Evolutionary conservation across 768 basidiomycete genomes (phyloP).

Genomic region (Mycena haematopus): DNA sequence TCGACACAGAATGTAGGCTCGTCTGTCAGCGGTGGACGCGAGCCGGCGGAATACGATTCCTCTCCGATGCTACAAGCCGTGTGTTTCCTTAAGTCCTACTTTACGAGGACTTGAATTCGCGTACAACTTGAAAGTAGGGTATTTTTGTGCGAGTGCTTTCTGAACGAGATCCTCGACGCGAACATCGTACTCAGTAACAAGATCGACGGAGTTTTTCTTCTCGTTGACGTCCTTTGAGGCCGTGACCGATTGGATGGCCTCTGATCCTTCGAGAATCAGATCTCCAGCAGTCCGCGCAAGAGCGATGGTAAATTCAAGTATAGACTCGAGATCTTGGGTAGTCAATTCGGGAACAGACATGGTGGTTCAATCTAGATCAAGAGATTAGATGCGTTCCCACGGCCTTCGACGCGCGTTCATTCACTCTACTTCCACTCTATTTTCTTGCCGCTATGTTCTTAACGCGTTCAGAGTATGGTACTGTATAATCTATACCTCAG

Average conservation of each 20-base stretch:
- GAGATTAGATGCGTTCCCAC: constrained; percentile 40
- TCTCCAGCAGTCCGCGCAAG: constrained; percentile 79
- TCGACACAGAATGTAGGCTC: constrained; percentile 96
- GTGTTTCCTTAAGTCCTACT: not conserved
- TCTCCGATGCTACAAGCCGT: constrained; percentile 78
- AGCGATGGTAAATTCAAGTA: constrained; percentile 71
- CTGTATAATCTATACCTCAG: constrained; percentile 15
- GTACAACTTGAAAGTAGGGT: constrained; percentile 85
- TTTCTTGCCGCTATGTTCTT: constrained; percentile 71
- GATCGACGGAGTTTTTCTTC: constrained; percentile 94
- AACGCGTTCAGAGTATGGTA: constrained; percentile 95
- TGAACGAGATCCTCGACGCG: constrained; percentile 88
- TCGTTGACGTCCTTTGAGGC: constrained; percentile 62
- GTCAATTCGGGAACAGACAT: constrained; percentile 43
- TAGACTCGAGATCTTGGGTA: constrained; percentile 54
- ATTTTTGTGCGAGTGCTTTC: constrained; percentile 63
- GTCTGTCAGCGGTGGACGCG: constrained; percentile 73
- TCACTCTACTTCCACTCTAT: constrained; percentile 31
- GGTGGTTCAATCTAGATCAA: constrained; percentile 27
- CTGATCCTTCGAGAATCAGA: constrained; percentile 78
- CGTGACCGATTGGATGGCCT: constrained; percentile 65
- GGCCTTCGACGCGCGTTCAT: constrained; percentile 44
- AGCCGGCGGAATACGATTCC: constrained; percentile 86
- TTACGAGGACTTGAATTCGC: constrained; percentile 38
- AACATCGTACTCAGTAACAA: constrained; percentile 95